These are phyloP conservation scores for Yamadazyma taylorii DNA, from an alignment of 1,139 yeast genomes.

Conservation along the genomic window DNA sequence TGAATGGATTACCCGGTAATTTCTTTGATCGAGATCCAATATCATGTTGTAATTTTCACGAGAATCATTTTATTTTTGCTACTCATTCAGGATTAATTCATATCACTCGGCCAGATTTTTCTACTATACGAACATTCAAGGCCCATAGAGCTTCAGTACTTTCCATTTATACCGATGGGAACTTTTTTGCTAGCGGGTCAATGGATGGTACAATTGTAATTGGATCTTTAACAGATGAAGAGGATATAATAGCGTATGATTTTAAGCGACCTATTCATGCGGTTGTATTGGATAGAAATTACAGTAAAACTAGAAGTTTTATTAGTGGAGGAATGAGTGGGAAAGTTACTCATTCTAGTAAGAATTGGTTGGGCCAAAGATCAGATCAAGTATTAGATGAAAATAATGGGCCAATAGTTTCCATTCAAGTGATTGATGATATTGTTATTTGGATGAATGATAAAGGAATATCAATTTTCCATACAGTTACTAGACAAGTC, in stretches of 20 bases:
- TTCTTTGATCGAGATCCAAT: constrained; percentile 76
- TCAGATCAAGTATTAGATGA: constrained; percentile 63
- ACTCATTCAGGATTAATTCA: constrained; percentile 87
- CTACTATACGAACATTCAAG: constrained; percentile 65
- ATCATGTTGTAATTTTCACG: constrained; percentile 64
- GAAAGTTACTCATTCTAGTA: constrained; percentile 67
- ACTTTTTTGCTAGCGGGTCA: constrained; percentile 79
- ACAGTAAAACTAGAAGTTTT: constrained; percentile 59
- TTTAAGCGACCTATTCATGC: constrained; percentile 88
- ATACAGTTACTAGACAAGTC: constrained; percentile 43
- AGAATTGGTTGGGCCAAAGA: constrained; percentile 86
- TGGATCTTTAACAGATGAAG: constrained; percentile 63
- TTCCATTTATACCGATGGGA: constrained; percentile 70
- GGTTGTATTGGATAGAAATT: constrained; percentile 76
- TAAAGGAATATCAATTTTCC: constrained; percentile 65
- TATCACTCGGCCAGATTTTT: constrained; percentile 58
- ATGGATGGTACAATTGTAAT: constrained; percentile 92
- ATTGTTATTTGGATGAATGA: constrained; percentile 85
- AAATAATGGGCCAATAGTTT: constrained; percentile 71
- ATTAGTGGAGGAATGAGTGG: constrained; percentile 93
- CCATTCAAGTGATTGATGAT: constrained; percentile 59
- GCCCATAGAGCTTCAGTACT: constrained; percentile 87
- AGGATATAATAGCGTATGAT: constrained; percentile 72
- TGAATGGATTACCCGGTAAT: constrained; percentile 61
- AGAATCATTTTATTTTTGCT: constrained; percentile 69